Conservation (phyloP, 1,284 basidiomycete species). For the Ceratobasidium sp. region DNA sequence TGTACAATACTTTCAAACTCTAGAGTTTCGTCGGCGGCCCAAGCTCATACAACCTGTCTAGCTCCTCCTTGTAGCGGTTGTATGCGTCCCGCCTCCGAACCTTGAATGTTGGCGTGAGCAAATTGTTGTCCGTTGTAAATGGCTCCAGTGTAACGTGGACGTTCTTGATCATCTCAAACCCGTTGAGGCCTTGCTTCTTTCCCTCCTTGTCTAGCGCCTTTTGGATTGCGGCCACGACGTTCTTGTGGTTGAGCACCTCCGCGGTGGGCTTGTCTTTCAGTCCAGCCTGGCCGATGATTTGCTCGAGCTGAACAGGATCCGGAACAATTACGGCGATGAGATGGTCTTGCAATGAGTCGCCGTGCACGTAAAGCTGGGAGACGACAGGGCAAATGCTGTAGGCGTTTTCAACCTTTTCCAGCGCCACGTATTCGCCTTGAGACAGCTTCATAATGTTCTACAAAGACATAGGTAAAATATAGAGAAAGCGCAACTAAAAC, state of each 20-base stretch:
- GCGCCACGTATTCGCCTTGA: constrained; percentile 98
- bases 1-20: background rate
- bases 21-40: constrained; percentile 44
- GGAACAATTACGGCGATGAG: constrained; percentile 87
- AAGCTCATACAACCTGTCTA: constrained; percentile 71
- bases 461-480: constrained; percentile 47
- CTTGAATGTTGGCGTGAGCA: constrained; percentile 89
- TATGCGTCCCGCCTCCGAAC: constrained; percentile 75
- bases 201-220: constrained; percentile 70
- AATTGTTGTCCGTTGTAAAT: constrained; percentile 82
- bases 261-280: constrained; percentile 68
- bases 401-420: constrained; percentile 93
- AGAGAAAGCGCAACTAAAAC: background rate
- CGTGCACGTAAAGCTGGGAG: constrained; percentile 85
- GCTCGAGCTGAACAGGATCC: constrained; percentile 68
- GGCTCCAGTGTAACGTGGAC: constrained; percentile 78
- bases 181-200: constrained; percentile 76
- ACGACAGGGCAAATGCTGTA: constrained; percentile 81
- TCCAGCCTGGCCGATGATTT: constrained; percentile 60
- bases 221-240: constrained; percentile 75
- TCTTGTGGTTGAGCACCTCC: constrained; percentile 72
- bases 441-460: constrained; percentile 97
- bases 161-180: constrained; percentile 88
- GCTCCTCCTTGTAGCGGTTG: constrained; percentile 72
- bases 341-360: constrained; percentile 87